These are phyloP conservation scores for Plectosphaerella sp. DNA, from an alignment of 2,329 filamentous ascomycete genomes.

Conservation along the genomic window DNA sequence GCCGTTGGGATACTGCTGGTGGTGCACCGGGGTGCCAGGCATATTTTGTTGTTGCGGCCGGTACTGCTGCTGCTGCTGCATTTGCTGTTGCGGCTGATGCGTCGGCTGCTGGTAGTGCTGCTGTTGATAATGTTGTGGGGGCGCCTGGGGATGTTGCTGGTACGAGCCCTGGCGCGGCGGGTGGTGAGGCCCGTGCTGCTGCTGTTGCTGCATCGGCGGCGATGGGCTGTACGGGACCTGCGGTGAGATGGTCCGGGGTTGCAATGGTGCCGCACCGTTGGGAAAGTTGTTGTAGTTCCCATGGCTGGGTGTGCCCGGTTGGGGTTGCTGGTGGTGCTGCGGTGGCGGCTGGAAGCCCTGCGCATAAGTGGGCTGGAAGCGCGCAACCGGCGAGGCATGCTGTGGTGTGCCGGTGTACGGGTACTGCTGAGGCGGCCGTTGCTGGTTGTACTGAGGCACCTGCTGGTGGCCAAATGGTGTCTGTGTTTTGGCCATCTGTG, in stretches of 20 bases:
- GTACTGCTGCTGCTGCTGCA: conserved; percentile 16
- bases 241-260: conserved; percentile 38
- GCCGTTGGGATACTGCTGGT: conserved; percentile 24
- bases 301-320: conserved; percentile 30
- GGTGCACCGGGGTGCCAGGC: conserved; percentile 16
- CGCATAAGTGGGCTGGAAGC: conserved; percentile 32
- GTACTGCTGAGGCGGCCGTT: conserved; percentile 34
- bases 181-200: conserved; percentile 19
- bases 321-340: conserved; percentile 18
- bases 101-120: conserved; percentile 3
- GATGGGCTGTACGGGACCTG: conserved; percentile 36
- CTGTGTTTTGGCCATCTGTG: conserved; percentile 47
- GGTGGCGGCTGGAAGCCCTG: conserved; percentile 19
- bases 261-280: conserved; percentile 37
- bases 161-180: conserved; percentile 4
- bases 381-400: conserved; percentile 35
- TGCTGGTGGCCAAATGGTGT: conserved; percentile 47
- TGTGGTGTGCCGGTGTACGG: conserved; percentile 26
- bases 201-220: conserved; percentile 12
- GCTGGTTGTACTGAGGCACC: conserved; percentile 44
- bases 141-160: conserved; percentile 11
- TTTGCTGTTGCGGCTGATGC: conserved; percentile 14
- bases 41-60: conserved; percentile 19
- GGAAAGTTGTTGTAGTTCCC: conserved; percentile 30
- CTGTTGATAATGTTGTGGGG: conserved; percentile 5